A percentile compares a stretch with the other conserved stretches of the same genome.
These are phyloP conservation scores for Colletotrichum tamarilloi DNA, from an alignment of 2,329 filamentous ascomycete genomes.

Conservation along the genomic window DNA sequence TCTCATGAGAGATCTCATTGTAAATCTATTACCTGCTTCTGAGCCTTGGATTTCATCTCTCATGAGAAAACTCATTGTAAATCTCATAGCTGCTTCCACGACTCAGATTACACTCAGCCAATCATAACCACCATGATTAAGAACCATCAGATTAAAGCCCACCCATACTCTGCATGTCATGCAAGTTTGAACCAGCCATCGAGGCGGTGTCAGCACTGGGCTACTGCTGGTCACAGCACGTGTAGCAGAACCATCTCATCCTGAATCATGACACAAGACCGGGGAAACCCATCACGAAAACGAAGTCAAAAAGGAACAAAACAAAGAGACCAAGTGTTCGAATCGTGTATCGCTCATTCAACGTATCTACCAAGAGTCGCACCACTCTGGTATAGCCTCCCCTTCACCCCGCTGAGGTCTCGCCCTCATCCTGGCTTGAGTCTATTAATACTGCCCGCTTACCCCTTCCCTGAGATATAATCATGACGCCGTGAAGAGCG, in stretches of 20 bases:
- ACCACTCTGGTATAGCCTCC: neutral
- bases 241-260: constrained; percentile 11
- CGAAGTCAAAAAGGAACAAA: no score
- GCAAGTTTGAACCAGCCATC: neutral
- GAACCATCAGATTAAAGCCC: neutral
- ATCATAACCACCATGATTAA: neutral
- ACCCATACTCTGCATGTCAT: neutral
- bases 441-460: neutral
- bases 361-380: neutral
- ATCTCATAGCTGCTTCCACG: neutral
- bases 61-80: neutral
- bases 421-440: neutral
- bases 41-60: neutral
- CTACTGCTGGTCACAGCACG: neutral
- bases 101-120: neutral
- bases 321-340: neutral
- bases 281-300: neutral
- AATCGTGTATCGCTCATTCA: neutral
- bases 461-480: neutral
- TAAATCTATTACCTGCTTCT: neutral
- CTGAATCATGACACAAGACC: neutral
- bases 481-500: neutral
- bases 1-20: neutral
- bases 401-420: neutral
- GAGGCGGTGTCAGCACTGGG: neutral